Percentiles rank a stretch among this genome's conserved stretches.
These are phyloP conservation scores for Raffaelea ambrosiae DNA, from an alignment of 2,329 filamentous ascomycete species.

Conservation along the genomic window DNA sequence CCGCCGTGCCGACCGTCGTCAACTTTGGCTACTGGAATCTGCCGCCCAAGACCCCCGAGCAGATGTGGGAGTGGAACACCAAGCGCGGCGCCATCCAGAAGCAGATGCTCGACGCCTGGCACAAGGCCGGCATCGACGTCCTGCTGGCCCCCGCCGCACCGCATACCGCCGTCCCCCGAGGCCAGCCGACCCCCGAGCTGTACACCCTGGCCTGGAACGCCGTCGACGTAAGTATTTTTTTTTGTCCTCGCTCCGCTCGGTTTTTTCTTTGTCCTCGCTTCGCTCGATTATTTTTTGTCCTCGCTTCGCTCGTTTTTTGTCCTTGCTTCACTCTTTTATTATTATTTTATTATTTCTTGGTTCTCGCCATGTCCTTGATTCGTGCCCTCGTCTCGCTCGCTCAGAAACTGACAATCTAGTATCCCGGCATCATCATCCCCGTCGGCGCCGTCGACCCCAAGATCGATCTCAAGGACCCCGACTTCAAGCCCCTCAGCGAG, in stretches of 20 bases:
- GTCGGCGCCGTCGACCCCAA: conserved; percentile 8
- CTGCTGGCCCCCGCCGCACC: conserved; percentile 9
- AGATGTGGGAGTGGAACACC: conserved; percentile 12
- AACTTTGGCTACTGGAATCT: conserved; percentile 12
- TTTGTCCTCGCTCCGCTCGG: no score
- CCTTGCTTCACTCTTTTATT: no score
- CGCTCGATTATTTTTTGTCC: not conserved
- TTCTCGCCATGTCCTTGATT: not conserved
- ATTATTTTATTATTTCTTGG: not conserved
- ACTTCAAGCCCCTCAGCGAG: conserved; percentile 6
- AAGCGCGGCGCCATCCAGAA: conserved; percentile 10
- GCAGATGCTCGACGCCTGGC: conserved; percentile 13
- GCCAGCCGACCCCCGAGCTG: conserved; percentile 7
- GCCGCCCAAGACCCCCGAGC: conserved; percentile 9
- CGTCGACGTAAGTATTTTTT: conserved; percentile 9
- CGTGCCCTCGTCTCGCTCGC: no score
- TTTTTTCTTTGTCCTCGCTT: not conserved
- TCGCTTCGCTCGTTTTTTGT: no score
- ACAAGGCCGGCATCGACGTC: conserved; percentile 10
- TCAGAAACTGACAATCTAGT: not conserved
- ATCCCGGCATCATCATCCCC: conserved; percentile 11
- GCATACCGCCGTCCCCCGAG: conserved; percentile 7
- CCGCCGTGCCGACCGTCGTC: conserved; percentile 8
- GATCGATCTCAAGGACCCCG: not conserved
- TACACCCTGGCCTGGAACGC: conserved; percentile 13